phyloP scores from a whole-genome alignment of 345 rosid species.

The Noccaea caerulescens region DNA sequence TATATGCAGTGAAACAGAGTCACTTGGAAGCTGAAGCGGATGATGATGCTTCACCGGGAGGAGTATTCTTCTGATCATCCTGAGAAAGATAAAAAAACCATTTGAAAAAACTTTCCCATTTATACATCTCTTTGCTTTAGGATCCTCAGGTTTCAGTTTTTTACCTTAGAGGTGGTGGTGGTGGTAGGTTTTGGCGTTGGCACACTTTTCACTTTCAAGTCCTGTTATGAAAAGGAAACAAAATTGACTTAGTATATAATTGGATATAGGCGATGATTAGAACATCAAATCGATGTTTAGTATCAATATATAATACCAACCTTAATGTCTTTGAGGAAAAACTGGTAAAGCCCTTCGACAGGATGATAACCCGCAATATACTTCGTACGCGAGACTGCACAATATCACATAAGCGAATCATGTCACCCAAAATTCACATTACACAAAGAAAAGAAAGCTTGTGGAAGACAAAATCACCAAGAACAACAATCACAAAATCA shows the following conservation, averaged over 20 bases:
- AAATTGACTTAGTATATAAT: neutral
- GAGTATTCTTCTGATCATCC: slow-evolving; percentile 17
- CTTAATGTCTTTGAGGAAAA: slow-evolving; percentile 7
- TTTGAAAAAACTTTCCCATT: neutral
- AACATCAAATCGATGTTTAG: neutral
- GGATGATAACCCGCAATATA: neutral
- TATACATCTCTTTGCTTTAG: neutral
- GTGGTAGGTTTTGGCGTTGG: slow-evolving; percentile 1
- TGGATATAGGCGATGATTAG: neutral
- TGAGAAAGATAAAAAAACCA: neutral
- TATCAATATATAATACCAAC: neutral
- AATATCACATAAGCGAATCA: neutral
- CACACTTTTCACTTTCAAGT: slow-evolving; percentile 1
- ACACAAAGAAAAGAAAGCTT: neutral
- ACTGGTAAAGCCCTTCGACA: neutral
- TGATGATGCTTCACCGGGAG: slow-evolving; percentile 2
- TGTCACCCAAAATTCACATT: neutral
- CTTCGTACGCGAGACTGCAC: neutral
- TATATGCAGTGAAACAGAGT: slow-evolving; percentile 1
- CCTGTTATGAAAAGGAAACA: slow-evolving; percentile 2
- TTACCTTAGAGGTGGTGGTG: slow-evolving; percentile 13
- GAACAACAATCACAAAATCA: neutral
- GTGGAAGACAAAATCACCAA: neutral
- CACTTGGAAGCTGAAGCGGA: neutral
- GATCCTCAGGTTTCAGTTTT: slow-evolving; percentile 13